Percentiles rank a stretch among this genome's conserved stretches.
These are phyloP conservation scores for Trametes coccinea DNA, from an alignment of 768 basidiomycete species.

Conservation along the genomic window DNA sequence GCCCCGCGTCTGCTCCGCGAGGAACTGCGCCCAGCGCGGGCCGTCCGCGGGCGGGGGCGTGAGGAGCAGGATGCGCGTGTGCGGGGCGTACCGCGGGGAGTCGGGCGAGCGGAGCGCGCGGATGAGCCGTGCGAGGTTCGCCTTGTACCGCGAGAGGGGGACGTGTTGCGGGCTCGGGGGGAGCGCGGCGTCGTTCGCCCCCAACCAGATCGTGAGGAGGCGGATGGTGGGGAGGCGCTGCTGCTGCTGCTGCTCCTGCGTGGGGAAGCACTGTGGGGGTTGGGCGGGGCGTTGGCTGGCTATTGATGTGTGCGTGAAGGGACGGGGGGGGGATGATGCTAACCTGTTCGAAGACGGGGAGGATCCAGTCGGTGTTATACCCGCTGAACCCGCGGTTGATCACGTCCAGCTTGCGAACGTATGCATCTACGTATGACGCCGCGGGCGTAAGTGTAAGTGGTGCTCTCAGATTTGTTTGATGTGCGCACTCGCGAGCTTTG, in stretches of 20 bases:
- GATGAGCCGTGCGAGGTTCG: slow-evolving; percentile 66
- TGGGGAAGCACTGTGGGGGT: slow-evolving; percentile 56
- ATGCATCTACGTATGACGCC: slow-evolving; percentile 52
- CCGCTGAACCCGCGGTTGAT: slow-evolving; percentile 83
- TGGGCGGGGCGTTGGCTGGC: too few species aligned
- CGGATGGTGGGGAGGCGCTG: slow-evolving; percentile 58
- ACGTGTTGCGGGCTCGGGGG: slow-evolving; percentile 74
- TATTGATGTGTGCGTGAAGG: not conserved
- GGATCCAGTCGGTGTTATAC: slow-evolving; percentile 86
- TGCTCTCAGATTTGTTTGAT: not conserved
- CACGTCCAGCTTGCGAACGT: slow-evolving; percentile 81
- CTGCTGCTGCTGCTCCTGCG: slow-evolving; percentile 44
- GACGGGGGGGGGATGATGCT: slow-evolving; percentile 7
- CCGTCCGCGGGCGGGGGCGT: slow-evolving; percentile 70
- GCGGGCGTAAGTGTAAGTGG: not conserved
- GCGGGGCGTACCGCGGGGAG: slow-evolving; percentile 66
- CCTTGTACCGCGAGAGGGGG: slow-evolving; percentile 60
- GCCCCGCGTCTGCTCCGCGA: too few species aligned
- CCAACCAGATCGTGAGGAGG: slow-evolving; percentile 84
- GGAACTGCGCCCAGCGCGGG: too few species aligned
- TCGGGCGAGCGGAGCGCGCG: slow-evolving; percentile 58
- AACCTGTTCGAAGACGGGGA: slow-evolving; percentile 79
- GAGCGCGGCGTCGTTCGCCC: slow-evolving; percentile 83
- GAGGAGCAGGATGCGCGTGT: slow-evolving; percentile 77
- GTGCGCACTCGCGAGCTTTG: slow-evolving; percentile 62